Base-by-base conservation (phyloP, 2,329 filamentous ascomycete genomes). In the Davidsoniella virescens region DNA sequence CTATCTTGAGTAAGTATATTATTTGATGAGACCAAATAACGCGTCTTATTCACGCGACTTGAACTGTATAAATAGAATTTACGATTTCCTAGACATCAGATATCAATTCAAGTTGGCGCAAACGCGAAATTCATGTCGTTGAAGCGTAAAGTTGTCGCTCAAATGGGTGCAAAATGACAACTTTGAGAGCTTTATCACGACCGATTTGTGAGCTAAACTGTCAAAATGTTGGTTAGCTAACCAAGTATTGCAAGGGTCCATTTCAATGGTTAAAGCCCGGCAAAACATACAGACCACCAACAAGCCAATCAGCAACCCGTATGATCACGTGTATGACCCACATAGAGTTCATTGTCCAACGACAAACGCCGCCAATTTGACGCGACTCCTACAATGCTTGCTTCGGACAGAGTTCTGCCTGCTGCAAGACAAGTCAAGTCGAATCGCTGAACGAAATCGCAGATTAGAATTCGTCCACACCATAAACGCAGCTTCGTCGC, bases 101-200 rank as follows among this genome's bases (percentile, higher is more conserved):
- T 18, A 46, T n/a, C 51, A 53, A 53, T 53, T 45, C 47, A 39
- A 47, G 33, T 53, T 49, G 51, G 51, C 51, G 51, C 51, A 53
- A 50, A 47, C 29, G 29, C 26, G 8, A 37, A 29, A 9, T 42
- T 29, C n/a, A 40, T n/a, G 17, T 26, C 16, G 17, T 38, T 37
- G 18, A 20, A 6, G 26, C n/a, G 41, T 29, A 36, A 44, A 29
- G 14, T 39, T 39, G 16, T 44, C 29, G 39, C 20, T 44, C 25
- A 40, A 43, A 29, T 40, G 38, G 45, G 20, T 42, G 38, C 39
- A 17, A 44, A 40, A 16, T 40, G 20, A 17, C 16, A 40, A 39
- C 41, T 52, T 52, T 39, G 36, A 18, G 18, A 49, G 29, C 25
- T 49, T 45, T 52, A 52, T 52, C 50, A 52, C 50, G 50, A 44